phyloP scores from a whole-genome alignment of 495 filamentous ascomycete species.

The Penicillium arizonense region DNA sequence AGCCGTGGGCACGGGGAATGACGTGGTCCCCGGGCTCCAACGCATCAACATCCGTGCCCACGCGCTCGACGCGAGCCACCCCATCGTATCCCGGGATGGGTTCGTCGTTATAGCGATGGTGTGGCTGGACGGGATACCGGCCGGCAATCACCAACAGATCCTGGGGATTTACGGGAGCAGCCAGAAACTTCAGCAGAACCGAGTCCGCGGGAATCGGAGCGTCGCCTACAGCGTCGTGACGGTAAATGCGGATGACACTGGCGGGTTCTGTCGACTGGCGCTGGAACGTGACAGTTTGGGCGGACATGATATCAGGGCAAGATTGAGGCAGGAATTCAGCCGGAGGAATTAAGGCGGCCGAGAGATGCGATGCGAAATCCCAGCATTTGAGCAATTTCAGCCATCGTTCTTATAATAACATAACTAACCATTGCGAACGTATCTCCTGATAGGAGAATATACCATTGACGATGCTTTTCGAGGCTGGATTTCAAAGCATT shows the following conservation, averaged over 20 bases:
- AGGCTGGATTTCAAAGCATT: not conserved
- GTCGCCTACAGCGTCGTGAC: not conserved
- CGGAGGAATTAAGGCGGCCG: too few relatives aligned
- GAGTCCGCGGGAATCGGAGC: not conserved
- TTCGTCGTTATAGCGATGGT: slow-evolving; percentile 1
- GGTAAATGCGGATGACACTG: slow-evolving; percentile 1
- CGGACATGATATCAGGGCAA: not conserved
- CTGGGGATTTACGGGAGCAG: slow-evolving; percentile 13
- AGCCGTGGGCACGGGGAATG: slow-evolving; percentile 5
- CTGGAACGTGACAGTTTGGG: not conserved
- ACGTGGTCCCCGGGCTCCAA: slow-evolving; percentile 10
- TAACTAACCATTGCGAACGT: not conserved
- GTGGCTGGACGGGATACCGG: slow-evolving; percentile 15
- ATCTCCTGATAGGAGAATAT: not conserved
- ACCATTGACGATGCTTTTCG: not conserved
- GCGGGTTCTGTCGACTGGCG: not conserved
- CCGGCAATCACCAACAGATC: slow-evolving; percentile 11
- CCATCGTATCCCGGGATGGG: slow-evolving; percentile 16
- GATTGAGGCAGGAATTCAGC: too few relatives aligned
- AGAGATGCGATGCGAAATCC: too few relatives aligned
- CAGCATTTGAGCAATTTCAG: too few relatives aligned
- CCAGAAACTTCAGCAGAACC: slow-evolving; percentile 11
- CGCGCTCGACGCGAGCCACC: slow-evolving; percentile 2
- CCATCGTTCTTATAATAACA: not conserved
- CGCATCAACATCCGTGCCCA: not conserved